Evolutionary conservation across 768 basidiomycete species (phyloP).

Genomic region (Pleurotus tuber-regium): DNA sequence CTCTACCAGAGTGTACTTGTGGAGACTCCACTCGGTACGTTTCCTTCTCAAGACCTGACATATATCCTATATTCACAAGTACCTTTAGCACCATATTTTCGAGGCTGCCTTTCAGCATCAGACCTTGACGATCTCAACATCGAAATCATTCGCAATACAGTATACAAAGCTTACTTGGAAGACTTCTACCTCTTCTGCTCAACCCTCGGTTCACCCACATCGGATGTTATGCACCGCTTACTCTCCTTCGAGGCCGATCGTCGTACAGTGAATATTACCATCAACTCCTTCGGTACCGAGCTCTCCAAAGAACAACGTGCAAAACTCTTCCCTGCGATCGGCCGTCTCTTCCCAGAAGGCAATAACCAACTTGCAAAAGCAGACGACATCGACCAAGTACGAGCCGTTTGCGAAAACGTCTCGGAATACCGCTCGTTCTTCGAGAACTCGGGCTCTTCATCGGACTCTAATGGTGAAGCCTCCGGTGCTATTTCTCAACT

Average conservation of each 20-base stretch:
- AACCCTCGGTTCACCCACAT: conserved; percentile 80
- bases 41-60: background rate
- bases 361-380: conserved; percentile 93
- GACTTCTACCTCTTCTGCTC: conserved; percentile 88
- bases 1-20: conserved; percentile 95
- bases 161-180: conserved; percentile 98
- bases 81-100: conserved; percentile 85
- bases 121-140: conserved; percentile 99
- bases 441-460: conserved; percentile 43
- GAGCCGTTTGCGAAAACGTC: conserved; percentile 81
- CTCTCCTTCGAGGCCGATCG: conserved; percentile 97
- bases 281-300: conserved; percentile 97
- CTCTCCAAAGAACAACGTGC: conserved; percentile 94
- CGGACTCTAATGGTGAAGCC: conserved; percentile 35
- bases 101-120: conserved; percentile 89
- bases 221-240: conserved; percentile 89
- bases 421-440: conserved; percentile 92
- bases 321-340: conserved; percentile 90
- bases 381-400: conserved; percentile 93
- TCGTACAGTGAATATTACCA: conserved; percentile 95
- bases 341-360: conserved; percentile 91
- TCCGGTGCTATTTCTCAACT: conserved; percentile 59
- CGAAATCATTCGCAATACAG: conserved; percentile 98
- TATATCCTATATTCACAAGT: conserved; percentile 7
- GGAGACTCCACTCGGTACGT: conserved; percentile 92